Conservation (phyloP, 2,329 filamentous ascomycete species). For the Tolypocladium ovalisporum region DNA sequence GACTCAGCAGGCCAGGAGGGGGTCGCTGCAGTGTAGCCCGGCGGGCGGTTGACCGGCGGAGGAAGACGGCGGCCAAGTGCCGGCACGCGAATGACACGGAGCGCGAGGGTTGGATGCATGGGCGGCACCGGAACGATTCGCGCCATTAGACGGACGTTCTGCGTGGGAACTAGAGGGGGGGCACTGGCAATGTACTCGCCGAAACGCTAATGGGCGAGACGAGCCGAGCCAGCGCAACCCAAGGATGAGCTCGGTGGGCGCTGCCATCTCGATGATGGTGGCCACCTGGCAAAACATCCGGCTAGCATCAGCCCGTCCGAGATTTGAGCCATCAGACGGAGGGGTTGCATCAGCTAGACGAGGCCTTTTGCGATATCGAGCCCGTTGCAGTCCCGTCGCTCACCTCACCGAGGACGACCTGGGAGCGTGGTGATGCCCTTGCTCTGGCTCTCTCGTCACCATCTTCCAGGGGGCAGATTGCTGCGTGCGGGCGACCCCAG, state of each 20-base stretch:
- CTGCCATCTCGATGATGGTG: neutral
- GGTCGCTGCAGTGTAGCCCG: neutral
- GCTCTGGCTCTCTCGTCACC: no score
- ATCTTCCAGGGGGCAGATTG: no score
- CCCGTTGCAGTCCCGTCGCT: no score
- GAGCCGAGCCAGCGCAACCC: neutral
- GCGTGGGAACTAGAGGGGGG: neutral
- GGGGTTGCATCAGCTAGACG: neutral
- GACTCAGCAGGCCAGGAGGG: neutral
- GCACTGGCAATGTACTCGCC: neutral
- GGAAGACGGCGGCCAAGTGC: neutral
- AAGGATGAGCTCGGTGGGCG: neutral
- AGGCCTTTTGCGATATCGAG: no score
- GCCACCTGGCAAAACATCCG: neutral
- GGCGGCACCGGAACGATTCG: neutral
- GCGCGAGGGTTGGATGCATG: neutral
- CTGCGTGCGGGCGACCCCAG: neutral
- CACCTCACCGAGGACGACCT: neutral
- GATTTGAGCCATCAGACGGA: neutral
- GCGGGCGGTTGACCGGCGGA: neutral
- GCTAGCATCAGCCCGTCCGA: neutral
- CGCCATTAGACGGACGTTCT: neutral
- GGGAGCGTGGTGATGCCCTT: neutral
- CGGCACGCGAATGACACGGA: neutral
- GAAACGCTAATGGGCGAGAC: neutral